These are phyloP conservation scores for Oryza australiensis DNA, from an alignment of 176 grass and related monocot genomes.

Conservation along the genomic window DNA sequence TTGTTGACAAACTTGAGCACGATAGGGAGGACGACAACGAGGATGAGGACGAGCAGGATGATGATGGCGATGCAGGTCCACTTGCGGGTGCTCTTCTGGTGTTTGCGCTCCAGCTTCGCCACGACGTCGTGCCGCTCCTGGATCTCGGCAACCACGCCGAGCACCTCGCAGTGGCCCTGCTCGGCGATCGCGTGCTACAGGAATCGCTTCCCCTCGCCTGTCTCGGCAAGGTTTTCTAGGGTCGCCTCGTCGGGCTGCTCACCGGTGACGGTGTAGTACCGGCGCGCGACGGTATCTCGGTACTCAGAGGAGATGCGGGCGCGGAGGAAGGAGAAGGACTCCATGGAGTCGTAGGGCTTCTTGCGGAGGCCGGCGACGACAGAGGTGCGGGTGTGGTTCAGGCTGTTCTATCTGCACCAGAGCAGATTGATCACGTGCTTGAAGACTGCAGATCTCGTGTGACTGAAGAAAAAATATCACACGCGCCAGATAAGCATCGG, in stretches of 20 bases:
- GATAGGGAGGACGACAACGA: conserved; percentile 63
- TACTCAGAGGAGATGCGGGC: conserved; percentile 57
- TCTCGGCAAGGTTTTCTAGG: conserved; percentile 64
- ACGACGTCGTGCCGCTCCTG: conserved; percentile 86
- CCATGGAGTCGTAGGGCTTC: conserved; percentile 86
- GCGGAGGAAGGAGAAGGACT: conserved; percentile 66
- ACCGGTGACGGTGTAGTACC: conserved; percentile 88
- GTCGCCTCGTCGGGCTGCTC: conserved; percentile 65
- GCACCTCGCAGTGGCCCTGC: conserved; percentile 68
- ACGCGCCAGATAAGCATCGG: too few species aligned
- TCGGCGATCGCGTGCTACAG: conserved; percentile 74
- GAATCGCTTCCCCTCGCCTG: conserved; percentile 75
- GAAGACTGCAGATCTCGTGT: too few species aligned
- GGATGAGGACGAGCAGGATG: conserved; percentile 55
- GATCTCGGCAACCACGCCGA: conserved; percentile 83
- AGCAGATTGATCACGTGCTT: too few species aligned
- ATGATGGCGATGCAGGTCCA: conserved; percentile 67
- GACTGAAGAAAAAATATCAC: too few species aligned
- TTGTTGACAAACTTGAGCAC: conserved; percentile 43
- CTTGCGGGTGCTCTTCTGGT: conserved; percentile 72
- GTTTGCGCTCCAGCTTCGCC: conserved; percentile 65
- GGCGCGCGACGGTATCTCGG: conserved; percentile 65
- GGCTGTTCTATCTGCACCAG: too few species aligned
- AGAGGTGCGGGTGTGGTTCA: conserved; percentile 82
- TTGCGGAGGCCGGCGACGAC: conserved; percentile 80